Percentiles rank a stretch among this genome's conserved stretches.
These are phyloP conservation scores for Medicago lupulina DNA, from an alignment of 306 rosid species.

Conservation along the genomic window DNA sequence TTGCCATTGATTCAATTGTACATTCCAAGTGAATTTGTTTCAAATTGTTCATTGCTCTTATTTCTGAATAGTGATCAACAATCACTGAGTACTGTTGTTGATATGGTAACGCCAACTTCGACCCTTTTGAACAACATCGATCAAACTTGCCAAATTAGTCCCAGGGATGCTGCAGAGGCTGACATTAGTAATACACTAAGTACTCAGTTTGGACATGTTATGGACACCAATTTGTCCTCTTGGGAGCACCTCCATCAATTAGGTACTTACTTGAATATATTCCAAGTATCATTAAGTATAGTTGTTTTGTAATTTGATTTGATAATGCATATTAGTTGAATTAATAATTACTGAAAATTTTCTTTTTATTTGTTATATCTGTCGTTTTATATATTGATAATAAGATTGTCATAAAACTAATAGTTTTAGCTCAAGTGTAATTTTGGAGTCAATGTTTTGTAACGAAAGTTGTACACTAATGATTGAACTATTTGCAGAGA, in stretches of 20 bases:
- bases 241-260: constrained; percentile 51
- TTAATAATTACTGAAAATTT: neutral
- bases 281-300: neutral
- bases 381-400: neutral
- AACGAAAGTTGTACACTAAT: constrained; percentile 16
- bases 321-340: neutral
- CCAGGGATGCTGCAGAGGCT: constrained; percentile 12
- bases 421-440: neutral
- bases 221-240: constrained; percentile 39
- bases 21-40: constrained; percentile 2
- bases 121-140: constrained; percentile 29
- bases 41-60: neutral
- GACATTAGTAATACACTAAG: constrained; percentile 7
- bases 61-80: constrained; percentile 46
- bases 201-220: constrained; percentile 46
- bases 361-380: neutral
- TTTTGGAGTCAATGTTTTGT: constrained; percentile 1
- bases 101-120: constrained; percentile 43
- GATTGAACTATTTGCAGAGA: constrained; percentile 35
- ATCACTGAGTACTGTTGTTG: constrained; percentile 34
- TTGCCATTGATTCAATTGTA: constrained; percentile 14
- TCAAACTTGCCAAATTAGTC: constrained; percentile 39
- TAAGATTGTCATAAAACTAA: too few relatives aligned
- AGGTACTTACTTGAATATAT: constrained; percentile 38
- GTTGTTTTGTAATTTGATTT: constrained; percentile 4